These are phyloP conservation scores for Phycomyces nitens DNA, from an alignment of 192 early-diverging fungal genomes.

Conservation along the genomic window DNA sequence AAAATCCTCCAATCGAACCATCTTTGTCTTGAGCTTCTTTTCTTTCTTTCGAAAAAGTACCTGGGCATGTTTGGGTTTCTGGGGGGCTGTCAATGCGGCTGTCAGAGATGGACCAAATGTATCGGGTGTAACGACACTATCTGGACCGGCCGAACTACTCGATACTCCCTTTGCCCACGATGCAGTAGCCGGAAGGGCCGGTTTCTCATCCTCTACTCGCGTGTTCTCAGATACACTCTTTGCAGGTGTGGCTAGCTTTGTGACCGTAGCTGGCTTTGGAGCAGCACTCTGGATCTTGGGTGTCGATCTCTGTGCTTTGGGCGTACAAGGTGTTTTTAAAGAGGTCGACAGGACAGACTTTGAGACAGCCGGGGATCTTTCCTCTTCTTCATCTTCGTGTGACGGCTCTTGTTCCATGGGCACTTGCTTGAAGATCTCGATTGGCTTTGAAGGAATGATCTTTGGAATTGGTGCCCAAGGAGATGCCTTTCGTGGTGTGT, in stretches of 20 bases:
- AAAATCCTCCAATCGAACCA: constrained; percentile 30
- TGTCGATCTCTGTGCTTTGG: neutral
- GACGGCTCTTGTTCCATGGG: neutral
- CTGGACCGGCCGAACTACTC: neutral
- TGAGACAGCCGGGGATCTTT: neutral
- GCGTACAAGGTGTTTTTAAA: too few relatives aligned
- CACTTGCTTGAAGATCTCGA: neutral
- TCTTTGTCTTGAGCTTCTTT: constrained; percentile 28
- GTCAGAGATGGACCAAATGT: constrained; percentile 39
- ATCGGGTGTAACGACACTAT: constrained; percentile 30
- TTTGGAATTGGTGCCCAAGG: constrained; percentile 26
- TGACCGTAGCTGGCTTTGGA: too few relatives aligned
- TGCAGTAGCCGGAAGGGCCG: constrained; percentile 55
- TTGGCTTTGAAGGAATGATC: constrained; percentile 2
- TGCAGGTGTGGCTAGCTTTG: neutral
- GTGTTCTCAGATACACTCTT: neutral
- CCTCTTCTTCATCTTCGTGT: neutral
- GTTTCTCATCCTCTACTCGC: constrained; percentile 24
- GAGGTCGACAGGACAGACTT: neutral
- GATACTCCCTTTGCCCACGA: constrained; percentile 50
- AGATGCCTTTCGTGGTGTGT: constrained; percentile 1
- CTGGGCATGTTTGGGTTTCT: constrained; percentile 35
- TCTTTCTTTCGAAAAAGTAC: constrained; percentile 26
- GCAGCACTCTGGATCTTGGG: neutral
- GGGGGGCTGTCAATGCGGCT: constrained; percentile 32